phyloP scores from a whole-genome alignment of 768 basidiomycete species.

The Tricholoma saponaceum region DNA sequence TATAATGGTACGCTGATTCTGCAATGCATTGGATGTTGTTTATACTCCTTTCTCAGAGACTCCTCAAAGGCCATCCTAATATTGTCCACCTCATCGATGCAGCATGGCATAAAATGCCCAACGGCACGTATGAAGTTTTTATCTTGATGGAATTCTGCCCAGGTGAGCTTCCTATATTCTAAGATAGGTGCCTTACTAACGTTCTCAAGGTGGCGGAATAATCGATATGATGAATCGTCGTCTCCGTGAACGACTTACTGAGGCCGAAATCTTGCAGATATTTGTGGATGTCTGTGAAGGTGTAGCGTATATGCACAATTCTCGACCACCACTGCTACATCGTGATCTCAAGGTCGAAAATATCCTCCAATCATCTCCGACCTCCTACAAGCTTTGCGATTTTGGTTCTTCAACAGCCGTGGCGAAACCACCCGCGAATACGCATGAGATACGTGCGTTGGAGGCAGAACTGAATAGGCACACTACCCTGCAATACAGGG shows the following conservation, averaged over 20 bases:
- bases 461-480: conserved; percentile 92
- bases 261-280: conserved; percentile 95
- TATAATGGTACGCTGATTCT: conserved; percentile 74
- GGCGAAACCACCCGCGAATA: conserved; percentile 67
- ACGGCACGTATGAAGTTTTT: conserved; percentile 90
- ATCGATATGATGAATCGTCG: conserved; percentile 99
- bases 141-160: conserved; percentile 99
- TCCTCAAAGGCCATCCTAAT: conserved; percentile 90
- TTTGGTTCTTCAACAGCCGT: conserved; percentile 91
- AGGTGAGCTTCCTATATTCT: conserved; percentile 42
- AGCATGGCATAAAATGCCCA: conserved; percentile 80
- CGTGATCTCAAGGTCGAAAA: conserved; percentile 99
- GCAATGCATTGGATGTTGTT: conserved; percentile 16
- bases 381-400: conserved; percentile 93
- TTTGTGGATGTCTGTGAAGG: conserved; percentile 98
- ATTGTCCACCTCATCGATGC: conserved; percentile 97
- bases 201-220: conserved; percentile 80
- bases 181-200: conserved; percentile 11
- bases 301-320: conserved; percentile 93
- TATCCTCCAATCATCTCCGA: conserved; percentile 82
- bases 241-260: conserved; percentile 89
- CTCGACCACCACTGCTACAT: conserved; percentile 86
- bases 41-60: conserved; percentile 53
- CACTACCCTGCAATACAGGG: conserved; percentile 95
- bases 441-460: conserved; percentile 79